These are phyloP conservation scores for Datura wrightii DNA, from an alignment of 257 asterid genomes.

Conservation along the genomic window DNA sequence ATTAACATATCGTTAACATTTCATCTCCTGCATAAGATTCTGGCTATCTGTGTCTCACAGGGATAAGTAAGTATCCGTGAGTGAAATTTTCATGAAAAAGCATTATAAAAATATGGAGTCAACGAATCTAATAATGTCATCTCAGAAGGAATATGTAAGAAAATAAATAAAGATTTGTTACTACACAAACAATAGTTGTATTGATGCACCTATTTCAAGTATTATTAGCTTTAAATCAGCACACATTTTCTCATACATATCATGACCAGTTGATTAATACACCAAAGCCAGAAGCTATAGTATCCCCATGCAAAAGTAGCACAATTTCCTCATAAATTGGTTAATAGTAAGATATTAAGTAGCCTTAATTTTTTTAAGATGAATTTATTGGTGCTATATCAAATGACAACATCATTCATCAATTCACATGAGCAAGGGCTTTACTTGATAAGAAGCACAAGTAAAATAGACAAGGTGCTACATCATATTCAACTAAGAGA, in stretches of 20 bases:
- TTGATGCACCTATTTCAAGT: background rate
- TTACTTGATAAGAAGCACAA: background rate
- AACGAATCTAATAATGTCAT: background rate
- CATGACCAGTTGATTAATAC: background rate
- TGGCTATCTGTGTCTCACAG: background rate
- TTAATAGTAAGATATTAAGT: background rate
- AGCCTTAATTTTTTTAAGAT: background rate
- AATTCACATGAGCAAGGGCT: background rate
- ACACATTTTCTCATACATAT: background rate
- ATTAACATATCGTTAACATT: background rate
- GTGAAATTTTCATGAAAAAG: background rate
- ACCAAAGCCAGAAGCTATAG: background rate
- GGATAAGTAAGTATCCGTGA: background rate
- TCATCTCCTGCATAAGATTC: background rate
- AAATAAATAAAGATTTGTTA: background rate
- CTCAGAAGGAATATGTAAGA: background rate
- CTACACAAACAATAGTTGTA: background rate
- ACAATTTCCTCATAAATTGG: background rate
- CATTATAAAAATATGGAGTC: background rate
- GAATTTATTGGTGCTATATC: background rate
- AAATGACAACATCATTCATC: background rate
- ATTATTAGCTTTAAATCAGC: background rate
- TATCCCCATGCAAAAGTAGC: background rate
- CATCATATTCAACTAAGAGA: background rate
- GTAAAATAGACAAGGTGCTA: background rate